These are phyloP conservation scores for Ramichloridium luteum DNA, from an alignment of 2,329 filamentous ascomycete species.

Conservation along the genomic window DNA sequence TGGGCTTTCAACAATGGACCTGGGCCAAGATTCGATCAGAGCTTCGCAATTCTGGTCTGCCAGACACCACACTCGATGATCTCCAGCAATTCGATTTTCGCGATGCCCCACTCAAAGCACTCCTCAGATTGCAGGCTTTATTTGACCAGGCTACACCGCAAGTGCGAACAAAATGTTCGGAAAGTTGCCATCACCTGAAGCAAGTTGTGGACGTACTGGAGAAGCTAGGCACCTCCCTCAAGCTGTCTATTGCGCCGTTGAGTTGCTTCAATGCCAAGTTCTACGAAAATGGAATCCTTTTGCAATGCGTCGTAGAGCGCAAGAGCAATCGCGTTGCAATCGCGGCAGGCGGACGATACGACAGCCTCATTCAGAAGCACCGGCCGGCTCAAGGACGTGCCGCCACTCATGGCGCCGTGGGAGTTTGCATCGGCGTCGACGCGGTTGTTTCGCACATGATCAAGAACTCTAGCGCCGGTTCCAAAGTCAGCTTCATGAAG, in stretches of 20 bases:
- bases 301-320: constrained; percentile 79
- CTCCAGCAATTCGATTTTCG: constrained; percentile 84
- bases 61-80: constrained; percentile 82
- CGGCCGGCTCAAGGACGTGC: constrained; percentile 39
- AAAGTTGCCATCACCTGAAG: constrained; percentile 55
- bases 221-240: constrained; percentile 60
- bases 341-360: constrained; percentile 87
- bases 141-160: constrained; percentile 37
- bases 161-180: constrained; percentile 16
- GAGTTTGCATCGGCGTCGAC: constrained; percentile 85
- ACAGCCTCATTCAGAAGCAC: constrained; percentile 75
- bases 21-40: constrained; percentile 78
- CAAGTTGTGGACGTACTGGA: constrained; percentile 67
- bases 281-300: constrained; percentile 73
- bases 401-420: constrained; percentile 50
- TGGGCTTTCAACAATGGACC: constrained; percentile 68
- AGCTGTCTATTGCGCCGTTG: constrained; percentile 73
- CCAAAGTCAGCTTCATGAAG: constrained; percentile 13
- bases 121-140: constrained; percentile 47
- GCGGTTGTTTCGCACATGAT: constrained; percentile 54
- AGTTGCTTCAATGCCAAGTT: constrained; percentile 86
- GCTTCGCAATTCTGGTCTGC: constrained; percentile 69
- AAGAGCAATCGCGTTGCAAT: constrained; percentile 71
- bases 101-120: constrained; percentile 60
- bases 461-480: constrained; percentile 20